A percentile compares a stretch with the other conserved stretches of the same genome.
phyloP scores from a whole-genome alignment of 495 filamentous ascomycete genomes.

The Trichoderma asperelloides region DNA sequence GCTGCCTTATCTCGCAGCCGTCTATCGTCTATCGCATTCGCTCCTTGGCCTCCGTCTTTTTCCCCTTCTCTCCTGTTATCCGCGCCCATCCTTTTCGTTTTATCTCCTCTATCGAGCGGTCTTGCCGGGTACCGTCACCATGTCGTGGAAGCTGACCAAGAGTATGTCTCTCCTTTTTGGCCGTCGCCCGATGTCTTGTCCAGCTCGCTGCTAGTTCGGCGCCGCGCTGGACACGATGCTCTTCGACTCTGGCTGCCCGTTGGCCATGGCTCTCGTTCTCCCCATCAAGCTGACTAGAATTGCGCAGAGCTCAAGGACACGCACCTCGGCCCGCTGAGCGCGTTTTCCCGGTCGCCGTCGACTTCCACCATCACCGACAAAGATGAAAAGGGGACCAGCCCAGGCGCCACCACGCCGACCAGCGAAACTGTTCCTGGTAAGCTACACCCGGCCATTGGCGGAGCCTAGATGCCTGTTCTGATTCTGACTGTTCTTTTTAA shows the following conservation, averaged over 20 bases:
- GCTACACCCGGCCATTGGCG: conserved; percentile 18
- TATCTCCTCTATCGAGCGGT: not conserved
- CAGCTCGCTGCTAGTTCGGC: not conserved
- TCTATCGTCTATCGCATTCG: not conserved
- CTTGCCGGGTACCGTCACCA: conserved; percentile 22
- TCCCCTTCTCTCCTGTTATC: not conserved
- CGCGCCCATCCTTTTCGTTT: not conserved
- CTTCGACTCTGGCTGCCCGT: not conserved
- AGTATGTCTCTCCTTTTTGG: conserved; percentile 44
- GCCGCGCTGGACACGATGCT: not conserved
- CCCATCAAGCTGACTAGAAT: not conserved
- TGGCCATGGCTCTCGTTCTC: not conserved
- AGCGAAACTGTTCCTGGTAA: conserved; percentile 70
- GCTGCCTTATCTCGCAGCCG: not conserved
- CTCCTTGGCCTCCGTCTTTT: not conserved
- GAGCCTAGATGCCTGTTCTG: conserved; percentile 1
- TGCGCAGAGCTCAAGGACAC: conserved; percentile 90
- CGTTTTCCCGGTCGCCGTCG: conserved; percentile 85
- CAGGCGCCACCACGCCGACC: conserved; percentile 43
- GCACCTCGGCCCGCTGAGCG: conserved; percentile 79
- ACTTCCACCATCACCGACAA: conserved; percentile 81
- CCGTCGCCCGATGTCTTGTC: not conserved
- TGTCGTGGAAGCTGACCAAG: conserved; percentile 95
- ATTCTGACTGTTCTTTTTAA: not conserved
- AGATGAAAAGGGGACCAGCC: conserved; percentile 41